Base-by-base conservation (phyloP, 1,139 yeast genomes). In the Suhomyces panamericanus region DNA sequence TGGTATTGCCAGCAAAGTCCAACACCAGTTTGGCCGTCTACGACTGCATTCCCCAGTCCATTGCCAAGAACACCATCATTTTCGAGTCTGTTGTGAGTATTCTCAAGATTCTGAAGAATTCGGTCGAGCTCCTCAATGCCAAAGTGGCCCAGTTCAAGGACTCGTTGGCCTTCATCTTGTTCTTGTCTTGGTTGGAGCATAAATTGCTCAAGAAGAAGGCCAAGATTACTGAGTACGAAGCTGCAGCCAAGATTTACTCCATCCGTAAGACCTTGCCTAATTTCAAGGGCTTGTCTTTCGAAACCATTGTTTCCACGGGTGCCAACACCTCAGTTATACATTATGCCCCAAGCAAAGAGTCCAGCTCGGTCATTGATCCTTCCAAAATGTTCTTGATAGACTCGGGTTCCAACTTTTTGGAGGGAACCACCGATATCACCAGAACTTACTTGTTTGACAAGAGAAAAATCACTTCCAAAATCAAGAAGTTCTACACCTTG, bases 381-480 rank as follows among this genome's bases (percentile, higher is more conserved):
- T 53, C 59, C 5, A 58, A 69, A 15, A 61, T 79, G 1, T 77
- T 70, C 48, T 62, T 80, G 32, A 52, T 77, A 32, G 85, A 80
- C 57, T 70, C 82, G 0, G 85, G 85, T 4, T 76, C 79, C 5
- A 84, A 80, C 42, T 80, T 68, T 54, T 62, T 79, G 39, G 82
- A 80, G 56, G 84, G 84, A 3, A 80, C 85, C 1, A 80, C 85
- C 1, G 84, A 79, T 56, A 79, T 78, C 10, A 79, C 85, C 3
- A 63, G 85, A 47, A 77, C 83, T 0, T 65, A 67, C 46, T 72
- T 73, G 53, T 77, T 79, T 52, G 71, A 70, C 6, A 35, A 56
- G 32, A 58, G 58, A 0, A 59, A 58, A 0, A 45, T 56, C 34
- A 54, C 55, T 39, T 65, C 50, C 12, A 65, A 51, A 33, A 60